Evolutionary conservation across 495 filamentous ascomycete genomes (phyloP).

Genomic region (Podospora comata): DNA sequence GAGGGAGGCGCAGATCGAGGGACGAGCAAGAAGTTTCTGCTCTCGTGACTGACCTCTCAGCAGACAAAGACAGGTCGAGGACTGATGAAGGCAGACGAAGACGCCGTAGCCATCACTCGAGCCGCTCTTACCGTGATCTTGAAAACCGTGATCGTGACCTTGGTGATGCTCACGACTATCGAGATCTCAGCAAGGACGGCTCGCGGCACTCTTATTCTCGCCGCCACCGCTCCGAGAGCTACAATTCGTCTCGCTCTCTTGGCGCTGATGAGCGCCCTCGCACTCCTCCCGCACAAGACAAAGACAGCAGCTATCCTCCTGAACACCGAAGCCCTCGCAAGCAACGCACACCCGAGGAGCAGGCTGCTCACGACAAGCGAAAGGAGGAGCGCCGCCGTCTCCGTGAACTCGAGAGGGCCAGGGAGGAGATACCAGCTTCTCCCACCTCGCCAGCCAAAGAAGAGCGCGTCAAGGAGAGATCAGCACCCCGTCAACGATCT

Average conservation of each 20-base stretch:
- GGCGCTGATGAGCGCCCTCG: constrained; percentile 33
- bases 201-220: constrained; percentile 36
- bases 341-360: constrained; percentile 44
- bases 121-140: constrained; percentile 25
- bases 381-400: constrained; percentile 39
- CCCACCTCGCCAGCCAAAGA: constrained; percentile 22
- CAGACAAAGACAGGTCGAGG: constrained; percentile 39
- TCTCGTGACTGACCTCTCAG: constrained; percentile 47
- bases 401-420: constrained; percentile 29
- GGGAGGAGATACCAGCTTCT: constrained; percentile 12
- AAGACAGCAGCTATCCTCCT: constrained; percentile 36
- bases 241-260: constrained; percentile 30
- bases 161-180: constrained; percentile 30
- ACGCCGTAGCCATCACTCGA: constrained; percentile 36
- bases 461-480: constrained; percentile 19
- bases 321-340: constrained; percentile 31
- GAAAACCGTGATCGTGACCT: constrained; percentile 17
- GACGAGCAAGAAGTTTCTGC: constrained; percentile 31
- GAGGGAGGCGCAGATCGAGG: constrained; percentile 33
- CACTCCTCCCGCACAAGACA: constrained; percentile 26
- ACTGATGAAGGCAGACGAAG: constrained; percentile 33
- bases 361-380: constrained; percentile 42
- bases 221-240: constrained; percentile 35
- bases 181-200: constrained; percentile 33
- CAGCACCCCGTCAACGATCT: constrained; percentile 19